Evolutionary conservation across 257 asterid species (phyloP).

Genomic region (Nicotiana tomentosiformis): DNA sequence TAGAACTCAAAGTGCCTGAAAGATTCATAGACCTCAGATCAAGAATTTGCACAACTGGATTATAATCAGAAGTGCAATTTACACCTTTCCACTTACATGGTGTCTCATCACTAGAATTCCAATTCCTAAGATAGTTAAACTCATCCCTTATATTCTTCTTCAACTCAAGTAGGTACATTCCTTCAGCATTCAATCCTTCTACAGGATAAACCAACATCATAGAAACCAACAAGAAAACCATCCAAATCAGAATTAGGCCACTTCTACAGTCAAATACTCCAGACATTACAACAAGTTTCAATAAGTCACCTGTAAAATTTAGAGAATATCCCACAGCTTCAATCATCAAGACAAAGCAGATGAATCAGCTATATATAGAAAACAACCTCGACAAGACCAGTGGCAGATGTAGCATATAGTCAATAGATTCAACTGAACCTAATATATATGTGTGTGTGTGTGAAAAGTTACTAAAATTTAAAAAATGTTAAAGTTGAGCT

Average conservation of each 20-base stretch:
- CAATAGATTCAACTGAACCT: not conserved
- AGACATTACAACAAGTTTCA: conserved; percentile 37
- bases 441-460: no score
- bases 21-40: conserved; percentile 52
- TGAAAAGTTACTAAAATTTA: no score
- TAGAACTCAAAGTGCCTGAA: conserved; percentile 57
- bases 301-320: not conserved
- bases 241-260: conserved; percentile 24
- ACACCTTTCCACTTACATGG: conserved; percentile 87
- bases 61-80: conserved; percentile 42
- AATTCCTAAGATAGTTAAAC: conserved; percentile 34
- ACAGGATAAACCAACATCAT: conserved; percentile 30
- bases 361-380: not conserved
- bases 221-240: conserved; percentile 26
- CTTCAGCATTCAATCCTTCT: conserved; percentile 60
- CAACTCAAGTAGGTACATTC: conserved; percentile 48
- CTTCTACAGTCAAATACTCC: conserved; percentile 32
- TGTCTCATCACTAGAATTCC: conserved; percentile 61
- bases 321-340: not conserved
- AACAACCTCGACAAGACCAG: not conserved
- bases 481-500: not conserved
- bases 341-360: not conserved
- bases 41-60: conserved; percentile 53
- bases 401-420: not conserved
- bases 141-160: conserved; percentile 54